Evolutionary conservation across 768 basidiomycete species (phyloP).

Genomic region (Kwoniella dejecticola): DNA sequence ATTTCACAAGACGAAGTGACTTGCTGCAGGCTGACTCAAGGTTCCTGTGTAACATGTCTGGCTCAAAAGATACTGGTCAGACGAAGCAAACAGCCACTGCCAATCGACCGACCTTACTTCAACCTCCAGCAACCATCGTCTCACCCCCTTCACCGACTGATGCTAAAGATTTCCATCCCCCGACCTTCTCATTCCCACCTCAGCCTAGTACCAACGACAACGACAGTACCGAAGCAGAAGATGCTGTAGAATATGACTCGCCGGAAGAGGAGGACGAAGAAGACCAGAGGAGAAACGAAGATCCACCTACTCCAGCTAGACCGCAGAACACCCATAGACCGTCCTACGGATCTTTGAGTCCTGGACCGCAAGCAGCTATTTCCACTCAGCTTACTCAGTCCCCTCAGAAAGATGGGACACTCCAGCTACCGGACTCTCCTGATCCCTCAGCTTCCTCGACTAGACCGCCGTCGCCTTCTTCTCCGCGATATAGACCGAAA

Average conservation of each 20-base stretch:
- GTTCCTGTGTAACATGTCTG: neutral
- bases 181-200: constrained; percentile 13
- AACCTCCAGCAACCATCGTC: constrained; percentile 43
- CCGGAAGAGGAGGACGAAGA: constrained; percentile 29
- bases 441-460: constrained; percentile 9
- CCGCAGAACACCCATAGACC: neutral
- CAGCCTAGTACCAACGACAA: neutral
- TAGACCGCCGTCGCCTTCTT: constrained; percentile 33
- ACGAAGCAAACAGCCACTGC: neutral
- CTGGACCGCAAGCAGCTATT: constrained; percentile 10
- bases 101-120: constrained; percentile 19
- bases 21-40: neutral
- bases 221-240: constrained; percentile 7
- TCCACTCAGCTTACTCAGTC: constrained; percentile 18
- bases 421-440: constrained; percentile 20
- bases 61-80: neutral
- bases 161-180: constrained; percentile 21
- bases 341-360: constrained; percentile 15
- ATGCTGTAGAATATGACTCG: constrained; percentile 23
- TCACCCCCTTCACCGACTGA: constrained; percentile 50
- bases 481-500: constrained; percentile 30
- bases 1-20: no score
- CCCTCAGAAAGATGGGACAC: constrained; percentile 12
- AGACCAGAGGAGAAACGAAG: neutral
- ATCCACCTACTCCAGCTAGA: constrained; percentile 3